Evolutionary conservation across 2,329 filamentous ascomycete species (phyloP).

Genomic region (Shiraia sp.): DNA sequence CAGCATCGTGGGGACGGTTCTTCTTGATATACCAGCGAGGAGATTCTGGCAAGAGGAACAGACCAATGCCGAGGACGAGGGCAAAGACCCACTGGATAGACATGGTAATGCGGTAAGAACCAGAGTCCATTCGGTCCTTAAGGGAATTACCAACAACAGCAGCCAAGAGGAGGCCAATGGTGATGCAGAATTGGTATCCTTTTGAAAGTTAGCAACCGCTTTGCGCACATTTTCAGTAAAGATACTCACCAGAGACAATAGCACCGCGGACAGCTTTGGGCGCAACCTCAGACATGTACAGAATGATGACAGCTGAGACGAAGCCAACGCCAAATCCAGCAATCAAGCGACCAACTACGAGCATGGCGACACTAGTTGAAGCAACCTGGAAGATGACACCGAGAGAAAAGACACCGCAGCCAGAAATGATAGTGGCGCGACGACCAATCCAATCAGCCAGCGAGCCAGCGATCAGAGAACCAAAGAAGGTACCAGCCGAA

Average conservation of each 20-base stretch:
- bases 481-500: conserved; percentile 79
- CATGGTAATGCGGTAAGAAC: conserved; percentile 76
- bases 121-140: conserved; percentile 63
- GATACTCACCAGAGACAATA: conserved; percentile 55
- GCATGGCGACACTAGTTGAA: conserved; percentile 35
- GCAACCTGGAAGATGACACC: conserved; percentile 46
- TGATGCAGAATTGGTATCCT: conserved; percentile 83
- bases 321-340: conserved; percentile 47
- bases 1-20: conserved; percentile 68
- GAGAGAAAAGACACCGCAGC: conserved; percentile 41
- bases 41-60: conserved; percentile 80
- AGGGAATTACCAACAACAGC: conserved; percentile 75
- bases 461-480: conserved; percentile 71
- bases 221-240: not conserved
- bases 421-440: conserved; percentile 61
- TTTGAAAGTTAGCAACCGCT: not conserved
- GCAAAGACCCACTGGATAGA: conserved; percentile 81
- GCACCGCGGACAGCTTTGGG: conserved; percentile 74
- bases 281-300: conserved; percentile 86
- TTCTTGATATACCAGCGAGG: conserved; percentile 85
- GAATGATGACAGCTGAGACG: conserved; percentile 49
- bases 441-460: conserved; percentile 71
- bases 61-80: conserved; percentile 70
- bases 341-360: conserved; percentile 46
- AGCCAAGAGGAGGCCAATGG: conserved; percentile 75